A percentile compares a stretch with the other conserved stretches of the same genome.
phyloP scores from a whole-genome alignment of 2,329 filamentous ascomycete genomes.

The Whalleya microplaca region DNA sequence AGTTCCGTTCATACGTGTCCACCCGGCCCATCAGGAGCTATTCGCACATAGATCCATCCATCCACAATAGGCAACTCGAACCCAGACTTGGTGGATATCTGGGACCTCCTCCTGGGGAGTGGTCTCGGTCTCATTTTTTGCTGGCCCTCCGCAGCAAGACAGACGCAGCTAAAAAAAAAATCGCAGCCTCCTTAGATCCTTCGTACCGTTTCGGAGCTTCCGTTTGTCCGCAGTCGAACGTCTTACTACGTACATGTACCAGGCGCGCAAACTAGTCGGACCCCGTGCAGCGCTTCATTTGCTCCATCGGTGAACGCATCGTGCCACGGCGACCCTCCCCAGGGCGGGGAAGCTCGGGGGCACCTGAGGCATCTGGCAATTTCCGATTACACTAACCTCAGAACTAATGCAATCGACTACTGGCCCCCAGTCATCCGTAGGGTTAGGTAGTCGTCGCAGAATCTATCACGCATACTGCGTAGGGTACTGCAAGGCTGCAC shows the following conservation, averaged over 20 bases:
- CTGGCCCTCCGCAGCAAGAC: background rate
- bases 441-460: background rate
- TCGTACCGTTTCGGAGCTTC: conserved; percentile 3
- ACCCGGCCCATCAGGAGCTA: background rate
- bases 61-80: background rate
- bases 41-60: no score
- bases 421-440: no score
- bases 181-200: background rate
- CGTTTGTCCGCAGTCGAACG: conserved; percentile 17
- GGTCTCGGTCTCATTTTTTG: background rate
- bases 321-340: background rate
- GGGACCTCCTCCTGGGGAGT: background rate
- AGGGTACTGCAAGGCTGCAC: background rate
- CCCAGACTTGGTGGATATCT: background rate
- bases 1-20: background rate
- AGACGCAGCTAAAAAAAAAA: background rate
- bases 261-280: no score
- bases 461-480: background rate
- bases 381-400: background rate
- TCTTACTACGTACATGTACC: background rate
- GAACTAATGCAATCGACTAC: background rate
- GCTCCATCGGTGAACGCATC: conserved; percentile 11
- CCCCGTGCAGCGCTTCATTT: conserved; percentile 15
- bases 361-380: background rate
- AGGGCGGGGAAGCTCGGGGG: background rate